These are phyloP conservation scores for Suillus subaureus DNA, from an alignment of 768 basidiomycete genomes.

Conservation along the genomic window DNA sequence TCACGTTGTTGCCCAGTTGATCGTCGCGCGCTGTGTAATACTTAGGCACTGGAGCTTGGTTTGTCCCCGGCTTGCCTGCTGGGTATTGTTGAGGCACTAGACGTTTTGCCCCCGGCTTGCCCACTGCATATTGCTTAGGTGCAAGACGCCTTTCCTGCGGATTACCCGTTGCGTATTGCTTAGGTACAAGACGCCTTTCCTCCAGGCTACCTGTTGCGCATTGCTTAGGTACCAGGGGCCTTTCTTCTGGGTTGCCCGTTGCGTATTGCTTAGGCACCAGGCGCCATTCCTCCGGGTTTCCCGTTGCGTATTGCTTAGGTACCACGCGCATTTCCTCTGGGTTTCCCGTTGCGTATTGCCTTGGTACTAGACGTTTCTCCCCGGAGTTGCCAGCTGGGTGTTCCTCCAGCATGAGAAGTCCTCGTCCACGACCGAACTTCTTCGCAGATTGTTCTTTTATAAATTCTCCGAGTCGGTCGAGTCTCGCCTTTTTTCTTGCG, in stretches of 20 bases:
- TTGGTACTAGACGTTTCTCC: neutral
- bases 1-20: conserved; percentile 6
- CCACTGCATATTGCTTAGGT: neutral
- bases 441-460: neutral
- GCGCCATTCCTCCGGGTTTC: neutral
- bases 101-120: neutral
- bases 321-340: neutral
- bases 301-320: neutral
- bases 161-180: neutral
- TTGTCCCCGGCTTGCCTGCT: neutral
- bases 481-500: neutral
- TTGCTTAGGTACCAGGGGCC: neutral
- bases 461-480: neutral
- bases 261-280: neutral
- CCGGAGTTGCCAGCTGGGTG: neutral
- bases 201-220: neutral
- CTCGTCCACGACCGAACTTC: neutral
- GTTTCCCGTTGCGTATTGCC: neutral
- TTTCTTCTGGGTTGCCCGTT: neutral
- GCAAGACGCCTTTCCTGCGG: neutral
- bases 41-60: neutral
- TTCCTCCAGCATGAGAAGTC: neutral
- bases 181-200: neutral
- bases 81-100: neutral
- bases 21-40: conserved; percentile 10